Evolutionary conservation across 495 filamentous ascomycete genomes (phyloP).

Genomic region (Daldinia bambusicola): DNA sequence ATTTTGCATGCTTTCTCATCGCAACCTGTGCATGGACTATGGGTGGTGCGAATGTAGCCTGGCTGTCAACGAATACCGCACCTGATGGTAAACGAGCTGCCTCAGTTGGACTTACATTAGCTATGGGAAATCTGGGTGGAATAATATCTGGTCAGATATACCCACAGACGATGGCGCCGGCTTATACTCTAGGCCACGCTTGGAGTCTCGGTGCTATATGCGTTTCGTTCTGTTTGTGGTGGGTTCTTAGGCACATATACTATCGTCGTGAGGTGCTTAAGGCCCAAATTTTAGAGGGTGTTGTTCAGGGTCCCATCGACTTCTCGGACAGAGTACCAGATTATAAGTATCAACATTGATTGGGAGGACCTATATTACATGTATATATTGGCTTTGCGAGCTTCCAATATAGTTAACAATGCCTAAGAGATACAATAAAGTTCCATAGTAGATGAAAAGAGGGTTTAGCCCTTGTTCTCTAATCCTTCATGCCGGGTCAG

Average conservation of each 20-base stretch:
- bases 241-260: conserved; percentile 43
- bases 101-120: conserved; percentile 53
- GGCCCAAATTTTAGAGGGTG: conserved; percentile 21
- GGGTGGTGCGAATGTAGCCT: conserved; percentile 67
- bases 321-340: conserved; percentile 41
- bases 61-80: conserved; percentile 60
- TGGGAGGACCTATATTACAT: no score
- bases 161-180: conserved; percentile 42
- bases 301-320: conserved; percentile 1
- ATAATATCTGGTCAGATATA: conserved; percentile 53
- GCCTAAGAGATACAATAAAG: no score
- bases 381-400: no score
- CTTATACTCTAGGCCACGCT: conserved; percentile 47
- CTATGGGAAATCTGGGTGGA: conserved; percentile 54
- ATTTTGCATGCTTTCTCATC: conserved; percentile 71
- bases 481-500: no score
- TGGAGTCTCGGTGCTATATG: conserved; percentile 47
- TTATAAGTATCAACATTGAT: conserved; percentile 48
- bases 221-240: conserved; percentile 44
- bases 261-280: conserved; percentile 41
- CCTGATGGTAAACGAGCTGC: conserved; percentile 58
- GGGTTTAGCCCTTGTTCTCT: no score
- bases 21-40: conserved; percentile 57
- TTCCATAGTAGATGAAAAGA: no score
- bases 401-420: neutral